phyloP scores from a whole-genome alignment of 1,139 yeast species.

The Nadsonia commutata region DNA sequence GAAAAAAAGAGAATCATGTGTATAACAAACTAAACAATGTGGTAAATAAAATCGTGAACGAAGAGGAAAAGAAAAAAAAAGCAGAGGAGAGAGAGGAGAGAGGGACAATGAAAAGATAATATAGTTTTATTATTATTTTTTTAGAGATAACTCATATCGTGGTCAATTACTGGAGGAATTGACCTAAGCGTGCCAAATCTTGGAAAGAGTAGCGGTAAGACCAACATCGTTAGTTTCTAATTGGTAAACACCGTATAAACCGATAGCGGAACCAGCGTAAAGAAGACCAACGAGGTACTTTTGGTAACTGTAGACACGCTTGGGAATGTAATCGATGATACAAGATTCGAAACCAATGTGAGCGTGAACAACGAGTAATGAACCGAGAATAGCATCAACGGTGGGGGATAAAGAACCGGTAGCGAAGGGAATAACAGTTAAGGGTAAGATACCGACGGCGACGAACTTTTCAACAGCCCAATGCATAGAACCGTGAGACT shows the following conservation, averaged over 20 bases:
- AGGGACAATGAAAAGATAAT: background rate
- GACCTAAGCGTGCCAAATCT: slow-evolving; percentile 27
- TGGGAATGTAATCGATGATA: slow-evolving; percentile 79
- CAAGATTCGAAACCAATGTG: slow-evolving; percentile 76
- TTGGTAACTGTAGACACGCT: slow-evolving; percentile 60
- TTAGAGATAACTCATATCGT: background rate
- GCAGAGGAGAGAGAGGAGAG: background rate
- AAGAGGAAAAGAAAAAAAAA: slow-evolving; percentile 1
- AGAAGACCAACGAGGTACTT: slow-evolving; percentile 47
- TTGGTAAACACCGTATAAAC: slow-evolving; percentile 69
- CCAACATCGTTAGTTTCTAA: slow-evolving; percentile 71
- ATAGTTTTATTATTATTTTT: background rate
- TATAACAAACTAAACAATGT: background rate
- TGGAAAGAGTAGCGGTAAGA: slow-evolving; percentile 25
- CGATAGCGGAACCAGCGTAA: slow-evolving; percentile 54
- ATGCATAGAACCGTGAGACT: slow-evolving; percentile 71
- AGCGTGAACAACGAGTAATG: slow-evolving; percentile 53
- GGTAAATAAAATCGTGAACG: no score
- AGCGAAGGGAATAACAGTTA: slow-evolving; percentile 56
- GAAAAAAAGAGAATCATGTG: slow-evolving; percentile 1
- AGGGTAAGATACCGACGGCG: slow-evolving; percentile 59
- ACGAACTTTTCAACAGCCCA: slow-evolving; percentile 73
- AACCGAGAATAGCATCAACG: slow-evolving; percentile 53
- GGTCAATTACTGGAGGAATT: background rate
- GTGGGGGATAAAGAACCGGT: slow-evolving; percentile 47